These are phyloP conservation scores for Globisporangium cederbergense DNA, from an alignment of 352 stramenopile genomes.

Conservation along the genomic window DNA sequence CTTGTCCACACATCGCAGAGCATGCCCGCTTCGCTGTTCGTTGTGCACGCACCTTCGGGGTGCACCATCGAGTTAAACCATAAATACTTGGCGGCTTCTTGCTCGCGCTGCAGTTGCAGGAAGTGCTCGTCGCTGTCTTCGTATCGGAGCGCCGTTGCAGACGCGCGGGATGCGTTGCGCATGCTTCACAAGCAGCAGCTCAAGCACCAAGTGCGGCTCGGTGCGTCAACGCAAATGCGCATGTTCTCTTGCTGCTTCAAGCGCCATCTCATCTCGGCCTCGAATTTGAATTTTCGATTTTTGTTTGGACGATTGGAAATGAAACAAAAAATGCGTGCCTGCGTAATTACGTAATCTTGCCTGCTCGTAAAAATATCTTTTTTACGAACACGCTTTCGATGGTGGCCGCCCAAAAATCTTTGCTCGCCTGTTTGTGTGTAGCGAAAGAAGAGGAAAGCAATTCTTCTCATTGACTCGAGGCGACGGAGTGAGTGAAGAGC, in stretches of 20 bases:
- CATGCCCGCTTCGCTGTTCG: not conserved
- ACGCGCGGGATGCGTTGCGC: slow-evolving; percentile 1
- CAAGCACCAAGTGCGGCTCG: not conserved
- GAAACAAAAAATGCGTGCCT: not conserved
- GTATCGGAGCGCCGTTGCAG: slow-evolving; percentile 21
- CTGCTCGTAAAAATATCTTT: slow-evolving; percentile 2
- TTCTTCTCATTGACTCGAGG: slow-evolving; percentile 6
- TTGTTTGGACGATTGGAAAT: not conserved
- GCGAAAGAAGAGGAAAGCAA: not conserved
- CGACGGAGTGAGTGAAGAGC: not conserved
- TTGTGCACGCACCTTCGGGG: slow-evolving; percentile 49
- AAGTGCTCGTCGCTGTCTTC: slow-evolving; percentile 17
- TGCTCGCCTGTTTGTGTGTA: not conserved
- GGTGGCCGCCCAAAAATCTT: slow-evolving; percentile 14
- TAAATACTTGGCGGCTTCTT: slow-evolving; percentile 32
- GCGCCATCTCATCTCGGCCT: not conserved
- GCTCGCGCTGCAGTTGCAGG: slow-evolving; percentile 15
- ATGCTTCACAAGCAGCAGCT: slow-evolving; percentile 6
- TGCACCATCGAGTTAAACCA: slow-evolving; percentile 67
- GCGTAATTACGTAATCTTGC: slow-evolving; percentile 8
- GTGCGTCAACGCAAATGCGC: not conserved
- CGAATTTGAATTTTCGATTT: slow-evolving; percentile 17
- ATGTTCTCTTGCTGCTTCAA: slow-evolving; percentile 13
- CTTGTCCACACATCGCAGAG: not conserved
- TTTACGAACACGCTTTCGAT: slow-evolving; percentile 17